Evolutionary conservation across 2,329 filamentous ascomycete genomes (phyloP).

Genomic region (Verticillium nonalfalfae): DNA sequence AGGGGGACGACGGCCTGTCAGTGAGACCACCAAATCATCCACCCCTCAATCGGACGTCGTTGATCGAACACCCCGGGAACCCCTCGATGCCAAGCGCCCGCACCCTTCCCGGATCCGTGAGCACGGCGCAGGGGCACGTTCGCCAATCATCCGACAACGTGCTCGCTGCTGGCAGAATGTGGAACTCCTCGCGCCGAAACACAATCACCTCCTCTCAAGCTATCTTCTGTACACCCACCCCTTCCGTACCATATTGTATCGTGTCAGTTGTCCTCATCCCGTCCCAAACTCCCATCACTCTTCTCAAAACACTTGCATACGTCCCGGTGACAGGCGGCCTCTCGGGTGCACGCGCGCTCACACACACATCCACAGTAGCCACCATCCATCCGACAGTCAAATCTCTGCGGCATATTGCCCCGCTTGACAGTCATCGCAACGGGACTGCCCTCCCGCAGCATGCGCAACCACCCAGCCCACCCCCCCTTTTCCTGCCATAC

Average conservation of each 20-base stretch:
- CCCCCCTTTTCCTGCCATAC: too few species aligned
- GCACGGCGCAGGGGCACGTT: not conserved
- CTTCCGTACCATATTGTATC: not conserved
- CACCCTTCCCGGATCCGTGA: not conserved
- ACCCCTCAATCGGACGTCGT: not conserved
- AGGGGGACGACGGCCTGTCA: slow-evolving; percentile 3
- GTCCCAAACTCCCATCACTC: too few species aligned
- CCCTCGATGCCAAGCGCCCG: slow-evolving; percentile 4
- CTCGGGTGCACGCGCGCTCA: too few species aligned
- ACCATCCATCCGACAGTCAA: too few species aligned
- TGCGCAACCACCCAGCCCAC: not conserved
- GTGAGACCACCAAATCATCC: slow-evolving; percentile 1
- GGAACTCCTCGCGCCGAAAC: not conserved
- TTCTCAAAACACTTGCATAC: too few species aligned
- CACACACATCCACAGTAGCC: too few species aligned
- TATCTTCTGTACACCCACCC: not conserved
- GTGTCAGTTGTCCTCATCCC: not conserved
- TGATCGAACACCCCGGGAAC: not conserved
- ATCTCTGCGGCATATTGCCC: too few species aligned
- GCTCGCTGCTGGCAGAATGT: not conserved
- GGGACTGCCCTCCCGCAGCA: not conserved
- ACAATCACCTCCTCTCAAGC: not conserved
- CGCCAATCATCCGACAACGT: slow-evolving; percentile 14
- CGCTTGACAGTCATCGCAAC: not conserved
- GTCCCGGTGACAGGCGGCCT: too few species aligned